phyloP scores from a whole-genome alignment of 179 eudicot species.

The Heliamphora pulchella region DNA sequence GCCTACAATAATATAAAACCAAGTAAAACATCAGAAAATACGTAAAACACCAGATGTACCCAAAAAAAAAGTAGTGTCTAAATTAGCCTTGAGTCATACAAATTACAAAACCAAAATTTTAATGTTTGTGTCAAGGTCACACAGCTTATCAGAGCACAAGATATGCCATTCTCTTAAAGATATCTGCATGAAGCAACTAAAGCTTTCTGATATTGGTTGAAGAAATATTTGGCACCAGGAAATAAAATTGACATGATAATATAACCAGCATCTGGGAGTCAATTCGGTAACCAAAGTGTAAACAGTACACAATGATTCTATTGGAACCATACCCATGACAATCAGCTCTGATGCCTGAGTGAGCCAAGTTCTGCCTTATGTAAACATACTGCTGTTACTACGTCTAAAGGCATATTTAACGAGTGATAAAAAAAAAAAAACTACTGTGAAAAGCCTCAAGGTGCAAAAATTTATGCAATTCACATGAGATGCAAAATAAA shows the following conservation, averaged over 20 bases:
- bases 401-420: slow-evolving; percentile 3
- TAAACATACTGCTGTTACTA: not conserved
- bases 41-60: slow-evolving; percentile 10
- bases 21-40: slow-evolving; percentile 14
- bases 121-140: slow-evolving; percentile 1
- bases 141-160: not conserved
- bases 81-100: not conserved
- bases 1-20: slow-evolving; percentile 38
- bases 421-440: not conserved
- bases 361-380: not conserved
- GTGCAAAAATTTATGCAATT: not conserved
- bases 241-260: not conserved
- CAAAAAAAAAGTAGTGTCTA: not conserved
- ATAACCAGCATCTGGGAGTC: not conserved
- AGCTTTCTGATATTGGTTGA: no score
- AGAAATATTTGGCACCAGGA: not conserved
- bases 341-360: slow-evolving; percentile 6
- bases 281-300: not conserved
- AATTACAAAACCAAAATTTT: not conserved
- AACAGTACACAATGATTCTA: not conserved
- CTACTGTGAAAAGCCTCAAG: not conserved
- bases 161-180: not conserved
- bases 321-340: slow-evolving; percentile 4
- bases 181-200: not conserved
- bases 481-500: not conserved